Percentiles rank a stretch among this genome's conserved stretches.
Conservation (phyloP, 2,329 filamentous ascomycete species). For the Colletotrichum chrysophilum region DNA sequence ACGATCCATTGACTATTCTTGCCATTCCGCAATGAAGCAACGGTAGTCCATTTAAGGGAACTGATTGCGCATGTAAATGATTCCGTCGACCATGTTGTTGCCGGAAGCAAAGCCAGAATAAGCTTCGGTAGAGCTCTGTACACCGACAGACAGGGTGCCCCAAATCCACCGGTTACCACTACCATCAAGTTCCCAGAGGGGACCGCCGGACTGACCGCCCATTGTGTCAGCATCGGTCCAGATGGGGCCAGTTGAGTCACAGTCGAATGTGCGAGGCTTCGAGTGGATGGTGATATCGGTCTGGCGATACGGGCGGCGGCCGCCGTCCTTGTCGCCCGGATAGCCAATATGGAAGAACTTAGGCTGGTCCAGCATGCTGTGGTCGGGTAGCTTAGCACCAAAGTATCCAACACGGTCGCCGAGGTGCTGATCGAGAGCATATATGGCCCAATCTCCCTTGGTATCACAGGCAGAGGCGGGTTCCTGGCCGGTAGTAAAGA, state of each 20-base stretch:
- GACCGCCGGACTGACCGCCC: constrained; percentile 23
- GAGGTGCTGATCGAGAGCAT: constrained; percentile 27
- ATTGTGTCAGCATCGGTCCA: constrained; percentile 19
- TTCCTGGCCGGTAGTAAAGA: not conserved
- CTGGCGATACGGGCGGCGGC: constrained; percentile 15
- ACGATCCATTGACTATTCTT: not conserved
- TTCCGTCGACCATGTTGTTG: not conserved
- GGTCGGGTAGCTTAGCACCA: constrained; percentile 20
- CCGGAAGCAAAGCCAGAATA: not conserved
- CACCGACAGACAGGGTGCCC: not conserved
- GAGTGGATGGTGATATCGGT: constrained; percentile 1
- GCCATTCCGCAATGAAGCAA: not conserved
- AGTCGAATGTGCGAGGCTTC: not conserved
- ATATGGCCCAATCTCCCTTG: constrained; percentile 30
- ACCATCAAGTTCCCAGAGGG: constrained; percentile 12
- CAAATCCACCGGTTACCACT: not conserved
- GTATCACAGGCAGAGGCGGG: constrained; percentile 15
- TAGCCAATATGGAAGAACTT: constrained; percentile 24
- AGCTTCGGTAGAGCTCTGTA: not conserved
- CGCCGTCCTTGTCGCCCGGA: constrained; percentile 23
- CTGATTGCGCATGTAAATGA: not conserved
- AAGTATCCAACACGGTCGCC: constrained; percentile 28
- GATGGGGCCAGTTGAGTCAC: constrained; percentile 14
- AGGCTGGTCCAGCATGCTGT: constrained; percentile 8
- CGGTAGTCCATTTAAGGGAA: not conserved